A percentile compares a stretch with the other conserved stretches of the same genome.
Evolutionary conservation across 352 stramenopile genomes (phyloP).

Genomic region (Pythium sukuiense): DNA sequence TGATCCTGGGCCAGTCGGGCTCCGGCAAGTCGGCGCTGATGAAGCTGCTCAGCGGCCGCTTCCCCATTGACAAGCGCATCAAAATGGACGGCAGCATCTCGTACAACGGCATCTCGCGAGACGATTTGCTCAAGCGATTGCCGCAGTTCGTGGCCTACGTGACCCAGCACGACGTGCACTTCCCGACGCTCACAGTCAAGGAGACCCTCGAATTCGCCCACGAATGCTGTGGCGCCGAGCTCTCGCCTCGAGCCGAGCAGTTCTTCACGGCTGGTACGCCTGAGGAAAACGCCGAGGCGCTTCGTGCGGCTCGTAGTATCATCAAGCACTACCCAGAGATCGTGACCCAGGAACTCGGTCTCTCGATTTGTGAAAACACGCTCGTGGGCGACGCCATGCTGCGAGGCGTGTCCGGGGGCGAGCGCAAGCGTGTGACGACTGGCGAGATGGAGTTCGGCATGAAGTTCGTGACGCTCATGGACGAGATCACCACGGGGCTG

Average conservation of each 20-base stretch:
- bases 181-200: slow-evolving; percentile 45
- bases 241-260: slow-evolving; percentile 31
- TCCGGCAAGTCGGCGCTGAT: slow-evolving; percentile 56
- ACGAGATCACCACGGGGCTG: slow-evolving; percentile 71
- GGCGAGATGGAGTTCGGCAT: slow-evolving; percentile 85
- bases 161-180: slow-evolving; percentile 45
- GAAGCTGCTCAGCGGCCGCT: slow-evolving; percentile 51
- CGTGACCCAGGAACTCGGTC: slow-evolving; percentile 49
- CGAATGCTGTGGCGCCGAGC: slow-evolving; percentile 42
- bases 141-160: slow-evolving; percentile 54
- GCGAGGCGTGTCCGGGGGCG: slow-evolving; percentile 68
- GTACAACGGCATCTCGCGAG: slow-evolving; percentile 43
- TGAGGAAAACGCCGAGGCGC: slow-evolving; percentile 44
- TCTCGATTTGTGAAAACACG: slow-evolving; percentile 54
- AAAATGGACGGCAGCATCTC: slow-evolving; percentile 37
- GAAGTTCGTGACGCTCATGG: slow-evolving; percentile 80
- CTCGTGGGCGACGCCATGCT: slow-evolving; percentile 64
- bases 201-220: slow-evolving; percentile 61
- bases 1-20: slow-evolving; percentile 49
- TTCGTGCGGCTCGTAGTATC: slow-evolving; percentile 38
- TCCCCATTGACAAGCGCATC: slow-evolving; percentile 44
- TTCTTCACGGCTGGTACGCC: slow-evolving; percentile 35
- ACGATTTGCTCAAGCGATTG: slow-evolving; percentile 35
- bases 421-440: slow-evolving; percentile 74
- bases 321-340: slow-evolving; percentile 41